Percentiles rank a stretch among this genome's conserved stretches.
Evolutionary conservation across 768 basidiomycete genomes (phyloP).

Genomic region (Tubosaeta sp.): DNA sequence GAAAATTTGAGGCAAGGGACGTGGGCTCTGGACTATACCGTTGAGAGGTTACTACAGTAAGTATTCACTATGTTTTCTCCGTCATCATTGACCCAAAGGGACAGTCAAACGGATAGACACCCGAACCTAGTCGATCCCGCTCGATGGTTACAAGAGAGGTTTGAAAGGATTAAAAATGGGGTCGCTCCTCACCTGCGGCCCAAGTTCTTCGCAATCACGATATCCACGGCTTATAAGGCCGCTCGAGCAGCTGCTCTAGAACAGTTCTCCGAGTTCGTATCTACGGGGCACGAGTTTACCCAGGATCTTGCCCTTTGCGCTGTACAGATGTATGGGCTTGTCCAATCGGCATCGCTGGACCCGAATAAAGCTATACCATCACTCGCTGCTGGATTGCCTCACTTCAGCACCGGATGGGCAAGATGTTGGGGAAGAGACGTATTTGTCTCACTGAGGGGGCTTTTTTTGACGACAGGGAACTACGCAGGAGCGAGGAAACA

Average conservation of each 20-base stretch:
- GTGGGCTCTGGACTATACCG: conserved; percentile 91
- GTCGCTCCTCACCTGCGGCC: conserved; percentile 89
- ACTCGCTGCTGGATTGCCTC: conserved; percentile 91
- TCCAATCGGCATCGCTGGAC: conserved; percentile 86
- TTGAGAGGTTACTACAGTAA: conserved; percentile 63
- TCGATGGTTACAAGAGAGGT: conserved; percentile 84
- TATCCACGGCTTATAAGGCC: conserved; percentile 91
- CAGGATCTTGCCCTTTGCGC: conserved; percentile 85
- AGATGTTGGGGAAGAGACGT: conserved; percentile 95
- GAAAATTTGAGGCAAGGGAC: conserved; percentile 80
- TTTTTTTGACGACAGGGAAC: conserved; percentile 92
- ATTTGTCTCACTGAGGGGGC: conserved; percentile 88
- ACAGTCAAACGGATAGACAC: conserved; percentile 55
- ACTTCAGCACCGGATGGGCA: conserved; percentile 92
- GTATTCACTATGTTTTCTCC: conserved; percentile 28
- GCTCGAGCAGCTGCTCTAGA: conserved; percentile 79
- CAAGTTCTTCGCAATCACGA: conserved; percentile 91
- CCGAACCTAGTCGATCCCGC: conserved; percentile 70
- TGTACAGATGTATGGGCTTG: conserved; percentile 87
- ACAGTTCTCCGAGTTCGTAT: conserved; percentile 84
- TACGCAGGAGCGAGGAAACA: conserved; percentile 82
- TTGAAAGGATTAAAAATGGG: conserved; percentile 68
- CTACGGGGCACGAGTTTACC: conserved; percentile 81
- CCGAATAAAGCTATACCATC: conserved; percentile 67
- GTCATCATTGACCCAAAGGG: conserved; percentile 10